A percentile compares a stretch with the other conserved stretches of the same genome.
Evolutionary conservation across 768 basidiomycete genomes (phyloP).

Genomic region (Rhodocollybia butyracea): DNA sequence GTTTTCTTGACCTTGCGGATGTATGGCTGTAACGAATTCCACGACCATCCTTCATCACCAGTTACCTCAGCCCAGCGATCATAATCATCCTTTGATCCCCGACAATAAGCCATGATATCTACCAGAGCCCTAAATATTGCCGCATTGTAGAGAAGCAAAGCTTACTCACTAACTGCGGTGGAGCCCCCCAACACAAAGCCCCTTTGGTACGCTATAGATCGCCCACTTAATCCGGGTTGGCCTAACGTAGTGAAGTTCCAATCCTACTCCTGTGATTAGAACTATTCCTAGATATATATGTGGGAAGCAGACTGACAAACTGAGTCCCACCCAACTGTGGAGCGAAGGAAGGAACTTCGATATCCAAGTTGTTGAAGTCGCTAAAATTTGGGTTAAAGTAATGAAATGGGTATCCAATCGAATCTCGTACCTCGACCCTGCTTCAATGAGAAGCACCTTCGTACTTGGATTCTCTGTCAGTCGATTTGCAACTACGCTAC

Average conservation of each 20-base stretch:
- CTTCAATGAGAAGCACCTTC: slow-evolving; percentile 40
- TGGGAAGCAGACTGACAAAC: slow-evolving; percentile 17
- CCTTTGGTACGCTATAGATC: slow-evolving; percentile 20
- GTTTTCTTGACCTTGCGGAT: slow-evolving; percentile 11
- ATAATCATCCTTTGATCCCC: slow-evolving; percentile 23
- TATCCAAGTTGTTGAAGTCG: neutral
- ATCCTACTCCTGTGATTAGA: slow-evolving; percentile 1
- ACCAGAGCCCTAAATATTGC: neutral
- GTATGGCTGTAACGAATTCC: slow-evolving; percentile 19
- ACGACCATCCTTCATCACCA: slow-evolving; percentile 22
- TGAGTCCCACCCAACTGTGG: neutral
- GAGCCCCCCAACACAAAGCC: slow-evolving; percentile 27
- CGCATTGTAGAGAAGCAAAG: neutral
- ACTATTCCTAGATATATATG: neutral
- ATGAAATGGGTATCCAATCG: slow-evolving; percentile 2
- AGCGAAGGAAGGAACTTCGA: slow-evolving; percentile 11
- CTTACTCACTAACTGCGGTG: slow-evolving; percentile 24
- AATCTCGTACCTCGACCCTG: slow-evolving; percentile 18
- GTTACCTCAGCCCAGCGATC: slow-evolving; percentile 19
- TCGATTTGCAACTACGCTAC: slow-evolving; percentile 36
- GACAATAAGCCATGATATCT: slow-evolving; percentile 23
- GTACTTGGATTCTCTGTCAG: slow-evolving; percentile 35
- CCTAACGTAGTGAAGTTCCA: slow-evolving; percentile 25
- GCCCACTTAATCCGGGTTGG: slow-evolving; percentile 21
- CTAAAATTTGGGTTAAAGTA: neutral